Conservation (phyloP, 2,329 filamentous ascomycete genomes). For the Parafenestella ontariensis region DNA sequence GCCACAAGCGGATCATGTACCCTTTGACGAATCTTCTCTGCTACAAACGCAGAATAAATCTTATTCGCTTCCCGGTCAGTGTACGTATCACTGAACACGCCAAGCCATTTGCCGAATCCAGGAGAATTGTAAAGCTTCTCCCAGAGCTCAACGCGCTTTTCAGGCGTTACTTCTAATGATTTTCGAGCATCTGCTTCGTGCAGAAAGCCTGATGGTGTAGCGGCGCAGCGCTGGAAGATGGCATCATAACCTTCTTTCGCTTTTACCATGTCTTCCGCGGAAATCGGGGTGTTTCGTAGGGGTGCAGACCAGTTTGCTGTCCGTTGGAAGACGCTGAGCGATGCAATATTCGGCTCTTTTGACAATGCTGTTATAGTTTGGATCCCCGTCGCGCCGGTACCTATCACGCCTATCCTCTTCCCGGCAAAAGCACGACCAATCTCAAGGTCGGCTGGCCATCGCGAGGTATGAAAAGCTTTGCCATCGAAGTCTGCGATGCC, state of each 20-base stretch:
- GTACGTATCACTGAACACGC: slow-evolving; percentile 32
- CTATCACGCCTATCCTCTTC: slow-evolving; percentile 66
- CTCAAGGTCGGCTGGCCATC: slow-evolving; percentile 63
- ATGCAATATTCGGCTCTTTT: slow-evolving; percentile 36
- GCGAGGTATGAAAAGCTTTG: slow-evolving; percentile 62
- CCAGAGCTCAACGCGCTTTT: slow-evolving; percentile 40
- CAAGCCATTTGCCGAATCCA: slow-evolving; percentile 48
- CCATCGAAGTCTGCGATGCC: slow-evolving; percentile 66
- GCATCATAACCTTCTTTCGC: slow-evolving; percentile 40
- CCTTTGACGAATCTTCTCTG: slow-evolving; percentile 42
- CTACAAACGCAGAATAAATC: slow-evolving; percentile 28
- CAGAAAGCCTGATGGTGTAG: slow-evolving; percentile 38
- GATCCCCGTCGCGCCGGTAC: slow-evolving; percentile 67
- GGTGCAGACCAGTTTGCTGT: slow-evolving; percentile 61
- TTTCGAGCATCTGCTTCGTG: slow-evolving; percentile 36
- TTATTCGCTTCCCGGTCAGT: slow-evolving; percentile 29
- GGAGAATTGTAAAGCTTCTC: slow-evolving; percentile 44
- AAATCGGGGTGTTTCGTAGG: slow-evolving; percentile 46
- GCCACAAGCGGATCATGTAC: slow-evolving; percentile 52
- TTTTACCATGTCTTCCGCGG: slow-evolving; percentile 43
- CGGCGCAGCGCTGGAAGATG: slow-evolving; percentile 37
- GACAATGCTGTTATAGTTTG: slow-evolving; percentile 53
- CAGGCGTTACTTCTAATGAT: slow-evolving; percentile 43
- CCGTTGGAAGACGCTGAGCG: slow-evolving; percentile 1
- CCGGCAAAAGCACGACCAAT: slow-evolving; percentile 39